Evolutionary conservation across 2,329 filamentous ascomycete species (phyloP), one percentile per base, ranked within the genome.

Genomic region (Scedosporium dehoogii): DNA sequence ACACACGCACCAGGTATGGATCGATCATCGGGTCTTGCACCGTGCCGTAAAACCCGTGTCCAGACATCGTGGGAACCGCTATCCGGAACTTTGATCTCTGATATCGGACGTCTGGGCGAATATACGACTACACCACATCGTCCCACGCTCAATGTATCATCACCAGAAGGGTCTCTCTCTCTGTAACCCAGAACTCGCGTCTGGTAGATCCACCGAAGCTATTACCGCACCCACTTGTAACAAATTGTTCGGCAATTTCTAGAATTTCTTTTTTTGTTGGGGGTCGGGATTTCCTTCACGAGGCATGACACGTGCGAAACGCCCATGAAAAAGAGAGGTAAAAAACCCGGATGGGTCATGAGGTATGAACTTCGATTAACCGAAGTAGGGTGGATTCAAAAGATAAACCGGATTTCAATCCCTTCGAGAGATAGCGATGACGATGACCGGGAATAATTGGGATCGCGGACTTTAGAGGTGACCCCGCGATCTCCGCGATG

Each of bases 61-160:
- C 33, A 12, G 33, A 38, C 33, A 38, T 38, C 33, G 33, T 38
- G 33, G 33, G 33, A 10, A 38, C 33, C 33, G 33, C 33, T 14
- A 38, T 38, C 33, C 16, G 44, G 44, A 48, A 18, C n/a, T 48
- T 25, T 23, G 51, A 55, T 55, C 18, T 23, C 18, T 55, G n/a
- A 21, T n/a, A 48, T 48, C 16, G 16, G 44, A 48, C 16, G 14
- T 5, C 16, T 48, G 44, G 44, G 44, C n/a, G 44, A 18, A 55
- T 55, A 55, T 55, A 55, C 51, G 51, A 55, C 51, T 55, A 55
- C 51, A 55, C 51, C 51, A 55, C 51, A 55, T 55, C 51, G 51
- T 55, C 23, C 51, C 51, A 55, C 51, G 12, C 51, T 55, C 51
- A 23, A 55, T 7, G 51, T 14, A 55, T 55, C 23, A 23, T 55